Base-by-base conservation (phyloP, 768 basidiomycete species). In the Suillus hirtellus region DNA sequence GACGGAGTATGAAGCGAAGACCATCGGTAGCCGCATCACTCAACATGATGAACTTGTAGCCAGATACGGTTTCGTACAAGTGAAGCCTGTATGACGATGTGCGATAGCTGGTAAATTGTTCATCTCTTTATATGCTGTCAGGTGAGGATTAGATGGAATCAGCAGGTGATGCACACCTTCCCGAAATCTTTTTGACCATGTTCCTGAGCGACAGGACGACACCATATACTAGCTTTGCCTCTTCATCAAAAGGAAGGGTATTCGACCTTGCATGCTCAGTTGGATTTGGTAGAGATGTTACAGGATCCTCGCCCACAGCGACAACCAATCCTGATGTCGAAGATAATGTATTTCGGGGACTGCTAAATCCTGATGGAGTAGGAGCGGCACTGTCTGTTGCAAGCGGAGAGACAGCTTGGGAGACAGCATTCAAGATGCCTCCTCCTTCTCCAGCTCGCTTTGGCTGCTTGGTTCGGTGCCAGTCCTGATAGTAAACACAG, bases 171-270 rank as follows among this genome's bases (percentile, higher is more conserved):
- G 69, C 79, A 46, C 67, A 95, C 96, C 89, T 84, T 68, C 90
- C 89, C 14, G 96, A 92, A 11, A 99, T 76, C 75, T 97, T 99
- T 81, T 88, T 96, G 72, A 96, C 81, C 95, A 99, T 96, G 75
- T 94, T 95, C 61, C 94, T 79, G 68, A 99, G 73, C 8, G 93
- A 95, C 49, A 98, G 80, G 15, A 99, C 82, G 60, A 99, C 93
- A 62, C 97, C 97, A 73, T 99, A 99, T 0, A 99, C 96, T 65
- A 99, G 84, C 73, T 99, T 99, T 1, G 90, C 89, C 75, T 99
- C 96, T 75, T 99, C 97, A 71, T 99, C 97, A 68, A 99, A 99
- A 7, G 96, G 81, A 21, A 99, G 79, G 4, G 86, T 81, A 65
- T 78, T 84, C 11, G 81, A 78, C 35, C 72, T 66, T 42, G 70